A percentile compares a stretch with the other conserved stretches of the same genome.
These are phyloP conservation scores for Hypsizygus marmoreus DNA, from an alignment of 768 basidiomycete species.

Conservation along the genomic window DNA sequence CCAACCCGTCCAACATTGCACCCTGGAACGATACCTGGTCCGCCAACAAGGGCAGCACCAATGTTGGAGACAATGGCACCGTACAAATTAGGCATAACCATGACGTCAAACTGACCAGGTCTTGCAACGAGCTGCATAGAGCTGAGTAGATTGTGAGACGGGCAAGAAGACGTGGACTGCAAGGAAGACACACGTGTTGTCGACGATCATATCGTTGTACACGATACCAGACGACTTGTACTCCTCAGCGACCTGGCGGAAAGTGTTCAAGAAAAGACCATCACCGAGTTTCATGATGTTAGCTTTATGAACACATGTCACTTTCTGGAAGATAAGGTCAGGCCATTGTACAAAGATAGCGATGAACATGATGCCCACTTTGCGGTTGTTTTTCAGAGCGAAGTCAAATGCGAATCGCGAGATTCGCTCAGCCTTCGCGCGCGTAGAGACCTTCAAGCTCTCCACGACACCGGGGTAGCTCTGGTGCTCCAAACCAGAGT, in stretches of 20 bases:
- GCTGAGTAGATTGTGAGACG: conserved; percentile 36
- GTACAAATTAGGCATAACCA: conserved; percentile 99
- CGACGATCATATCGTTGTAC: conserved; percentile 98
- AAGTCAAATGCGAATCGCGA: conserved; percentile 98
- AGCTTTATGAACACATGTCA: conserved; percentile 99
- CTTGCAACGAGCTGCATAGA: conserved; percentile 99
- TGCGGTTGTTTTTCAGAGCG: conserved; percentile 96
- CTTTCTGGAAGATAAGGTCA: conserved; percentile 78
- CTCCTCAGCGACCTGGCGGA: conserved; percentile 94
- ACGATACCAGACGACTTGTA: conserved; percentile 91
- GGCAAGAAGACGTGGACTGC: not conserved
- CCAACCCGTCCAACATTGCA: conserved; percentile 93
- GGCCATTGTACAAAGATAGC: conserved; percentile 4
- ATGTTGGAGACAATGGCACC: conserved; percentile 98
- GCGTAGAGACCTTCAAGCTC: conserved; percentile 95
- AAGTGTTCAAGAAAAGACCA: conserved; percentile 97
- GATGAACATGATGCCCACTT: conserved; percentile 50
- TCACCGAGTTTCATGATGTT: conserved; percentile 99
- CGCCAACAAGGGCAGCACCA: conserved; percentile 97
- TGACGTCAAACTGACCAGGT: conserved; percentile 96
- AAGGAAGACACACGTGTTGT: conserved; percentile 77
- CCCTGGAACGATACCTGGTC: conserved; percentile 96
- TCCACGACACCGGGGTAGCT: conserved; percentile 98
- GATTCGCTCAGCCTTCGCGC: conserved; percentile 94
- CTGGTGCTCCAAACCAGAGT: conserved; percentile 97